Evolutionary conservation across 768 basidiomycete species (phyloP), one percentile per base, ranked within the genome.

Genomic region (Boletus reticuloceps): DNA sequence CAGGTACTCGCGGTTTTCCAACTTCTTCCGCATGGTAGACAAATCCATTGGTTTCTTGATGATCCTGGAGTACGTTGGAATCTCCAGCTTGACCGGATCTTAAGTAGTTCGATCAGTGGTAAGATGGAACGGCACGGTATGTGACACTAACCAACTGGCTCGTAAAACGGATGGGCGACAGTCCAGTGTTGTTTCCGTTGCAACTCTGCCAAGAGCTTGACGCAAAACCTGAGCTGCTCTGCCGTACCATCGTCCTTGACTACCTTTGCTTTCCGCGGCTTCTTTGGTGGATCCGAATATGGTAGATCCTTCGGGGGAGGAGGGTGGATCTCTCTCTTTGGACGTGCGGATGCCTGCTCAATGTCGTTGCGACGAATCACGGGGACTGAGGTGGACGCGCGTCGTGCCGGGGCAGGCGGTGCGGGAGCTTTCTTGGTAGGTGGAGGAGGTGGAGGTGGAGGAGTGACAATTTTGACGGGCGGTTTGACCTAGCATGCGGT

Each of bases 41-140:
- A 99, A 69, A 70, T 99, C 97, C 92, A 99, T 98, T 5, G 97
- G 97, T 64, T 84, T 86, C 78, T 94, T 96, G 69, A 99, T 79
- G 61, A 96, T 74, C 72, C 86, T 90, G 3, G 85, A 84, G 71
- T 99, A 99, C 19, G 80, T 77, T 0, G 95, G 96, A 45, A 98
- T 80, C 34, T 86, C 82, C 60, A 94, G 78, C 64, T 82, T 84
- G 41, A 85, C 75, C 74, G 86, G 85, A 69, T 97, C 94, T 94
- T 58, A 20, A 22, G 16, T 11, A 11, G 27, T 40, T 3, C 11
- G 27, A 52, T 55, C 12, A 56, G 47, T 11, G 29, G 37, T 11
- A 11, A 13, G 16, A 41, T 19, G 25, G 27, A 12, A 36, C 12
- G n/a, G 13, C 8, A 40, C n/a, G n/a, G 16, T 22, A 49, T n/a